Base-by-base conservation (phyloP, 2,329 filamentous ascomycete species). In the Epichloe typhina region DNA sequence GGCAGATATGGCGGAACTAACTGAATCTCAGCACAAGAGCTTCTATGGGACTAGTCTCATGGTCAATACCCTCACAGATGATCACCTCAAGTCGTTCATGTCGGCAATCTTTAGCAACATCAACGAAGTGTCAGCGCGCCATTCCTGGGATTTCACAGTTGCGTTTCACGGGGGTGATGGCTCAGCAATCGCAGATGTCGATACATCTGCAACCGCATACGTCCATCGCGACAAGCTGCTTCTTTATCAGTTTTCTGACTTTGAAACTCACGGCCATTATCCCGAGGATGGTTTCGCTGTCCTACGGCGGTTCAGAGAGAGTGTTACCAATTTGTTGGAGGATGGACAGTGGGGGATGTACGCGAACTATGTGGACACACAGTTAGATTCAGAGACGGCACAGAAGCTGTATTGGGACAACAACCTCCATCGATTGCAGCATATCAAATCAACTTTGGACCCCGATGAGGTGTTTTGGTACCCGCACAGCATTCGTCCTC, bases 361-460 rank as follows among this genome's bases (percentile, higher is more conserved):
- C 54, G 64, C 72, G 55, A 78, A 78, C 64, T 79, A 78, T 49
- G 69, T 74, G 4, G 75, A 79, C 56, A 68, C 74, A 0, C 67
- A 63, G 42, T 64, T 76, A 51, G 65, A 66, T 57, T 64, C 68
- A n/a, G 65, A 64, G 2, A 66, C 66, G 17, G 75, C 75, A 3
- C 70, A 74, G 54, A 59, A 70, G 52, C 59, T 73, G 54, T 77
- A 78, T 61, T 78, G 72, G 54, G 65, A 71, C 5, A 59, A 59
- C 46, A 72, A 62, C 46, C 57, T 72, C 31, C 58, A 61, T 1
- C 62, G 55, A 38, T 57, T 73, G 49, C 61, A 64, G 56, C 46
- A 59, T 45, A 59, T 73, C 46, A 74, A 73, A 64, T 59, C 61
- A 1, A 52, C 63, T 17, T 57, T 67, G 2, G 70, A 74, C 49